These are phyloP conservation scores for Prunus dulcis DNA, from an alignment of 306 rosid genomes.

Conservation along the genomic window DNA sequence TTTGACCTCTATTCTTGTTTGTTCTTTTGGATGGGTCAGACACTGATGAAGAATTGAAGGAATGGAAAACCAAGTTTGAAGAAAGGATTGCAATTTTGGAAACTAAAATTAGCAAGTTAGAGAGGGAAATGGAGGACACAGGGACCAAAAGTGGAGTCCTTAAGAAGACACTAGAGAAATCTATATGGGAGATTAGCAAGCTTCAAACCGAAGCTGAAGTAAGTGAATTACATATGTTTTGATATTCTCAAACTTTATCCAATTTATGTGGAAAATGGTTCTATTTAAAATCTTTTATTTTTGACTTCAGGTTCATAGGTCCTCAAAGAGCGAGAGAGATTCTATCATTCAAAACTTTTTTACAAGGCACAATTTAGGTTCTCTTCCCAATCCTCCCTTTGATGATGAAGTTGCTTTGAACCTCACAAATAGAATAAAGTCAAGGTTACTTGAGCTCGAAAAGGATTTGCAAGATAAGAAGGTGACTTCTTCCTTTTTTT, in stretches of 20 bases:
- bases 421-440: constrained; percentile 64
- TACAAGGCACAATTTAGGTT: constrained; percentile 63
- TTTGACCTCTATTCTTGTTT: constrained; percentile 15
- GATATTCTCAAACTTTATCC: constrained; percentile 12
- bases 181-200: constrained; percentile 60
- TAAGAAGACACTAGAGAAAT: constrained; percentile 31
- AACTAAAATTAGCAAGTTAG: constrained; percentile 55
- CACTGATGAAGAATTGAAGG: constrained; percentile 84
- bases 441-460: constrained; percentile 65
- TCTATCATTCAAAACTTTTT: constrained; percentile 53
- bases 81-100: constrained; percentile 60
- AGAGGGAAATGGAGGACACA: constrained; percentile 64
- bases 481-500: constrained; percentile 35
- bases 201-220: constrained; percentile 84
- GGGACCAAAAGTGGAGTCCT: constrained; percentile 42
- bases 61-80: constrained; percentile 82
- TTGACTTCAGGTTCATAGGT: constrained; percentile 64
- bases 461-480: constrained; percentile 72
- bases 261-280: constrained; percentile 17
- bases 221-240: constrained; percentile 30
- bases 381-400: constrained; percentile 68
- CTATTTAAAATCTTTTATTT: constrained; percentile 27
- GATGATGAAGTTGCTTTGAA: constrained; percentile 56
- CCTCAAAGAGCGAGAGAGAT: constrained; percentile 79
- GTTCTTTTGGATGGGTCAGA: constrained; percentile 44